Base-by-base conservation (phyloP, 139 green algal species). In the Chlorella sp. region DNA sequence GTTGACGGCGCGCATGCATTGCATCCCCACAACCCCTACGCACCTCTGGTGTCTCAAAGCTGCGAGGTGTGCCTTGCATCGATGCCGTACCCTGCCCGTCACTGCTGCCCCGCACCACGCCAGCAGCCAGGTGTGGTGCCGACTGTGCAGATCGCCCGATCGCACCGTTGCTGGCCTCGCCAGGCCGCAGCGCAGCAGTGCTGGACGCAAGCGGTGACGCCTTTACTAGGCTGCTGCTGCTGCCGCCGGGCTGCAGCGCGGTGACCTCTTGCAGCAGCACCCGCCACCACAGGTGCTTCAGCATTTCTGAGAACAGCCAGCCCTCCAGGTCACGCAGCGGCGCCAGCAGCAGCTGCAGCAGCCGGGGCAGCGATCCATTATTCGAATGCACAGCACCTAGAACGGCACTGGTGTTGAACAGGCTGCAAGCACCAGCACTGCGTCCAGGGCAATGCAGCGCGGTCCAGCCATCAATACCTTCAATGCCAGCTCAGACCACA, bases 281-380 rank as follows among this genome's bases (percentile, higher is more conserved):
- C 44, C 76, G 81, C 55, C 81, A 67, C 92, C 92, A 95, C 65
- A 95, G 82, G 74, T 87, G 82, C 13, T 67, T 62, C 44, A 95
- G 79, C 78, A 95, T 73, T 73, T 91, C 82, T 0, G 91, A 85
- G 74, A 95, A 94, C 32, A 95, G 80, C 72, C 85, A 82, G 28
- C 81, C 83, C 89, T 96, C 94, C 71, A 95, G 85, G 16, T 88
- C 69, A 28, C 87, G 81, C 80, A 96, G 89, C 4, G 89, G 85
- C 1, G 91, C 88, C 44, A 93, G 82, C 78, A 95, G 85, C 74
- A 83, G 85, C 88, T 94, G 84, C 34, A 15, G 75, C 51, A n/a
- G n/a, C n/a, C n/a, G n/a, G n/a, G n/a, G n/a, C n/a, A n/a, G n/a
- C n/a, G n/a, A n/a, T n/a, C n/a, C n/a, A n/a, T n/a, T n/a, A n/a